Evolutionary conservation across 2,329 filamentous ascomycete species (phyloP).

Genomic region (Aspergillus sp.): DNA sequence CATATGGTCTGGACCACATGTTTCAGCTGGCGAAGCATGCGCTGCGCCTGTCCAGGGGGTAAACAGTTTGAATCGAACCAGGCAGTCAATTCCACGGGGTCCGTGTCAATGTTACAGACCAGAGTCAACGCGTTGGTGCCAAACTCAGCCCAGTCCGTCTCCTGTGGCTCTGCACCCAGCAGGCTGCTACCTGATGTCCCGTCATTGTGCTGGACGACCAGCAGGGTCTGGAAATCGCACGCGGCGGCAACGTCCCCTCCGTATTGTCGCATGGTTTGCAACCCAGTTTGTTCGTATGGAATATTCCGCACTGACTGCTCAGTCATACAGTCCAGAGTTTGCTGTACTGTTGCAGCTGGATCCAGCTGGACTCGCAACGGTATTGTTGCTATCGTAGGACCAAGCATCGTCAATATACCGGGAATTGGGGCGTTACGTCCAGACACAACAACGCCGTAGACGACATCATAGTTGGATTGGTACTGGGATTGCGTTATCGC

Average conservation of each 20-base stretch:
- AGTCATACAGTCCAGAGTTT: not conserved
- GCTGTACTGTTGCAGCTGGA: not conserved
- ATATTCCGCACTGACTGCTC: not conserved
- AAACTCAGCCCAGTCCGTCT: not conserved
- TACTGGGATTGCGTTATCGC: not conserved
- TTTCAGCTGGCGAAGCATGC: not conserved
- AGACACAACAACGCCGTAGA: not conserved
- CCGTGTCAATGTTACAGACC: not conserved
- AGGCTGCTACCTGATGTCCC: not conserved
- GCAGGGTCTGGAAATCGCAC: not conserved
- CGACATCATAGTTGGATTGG: not conserved
- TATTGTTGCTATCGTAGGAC: not conserved
- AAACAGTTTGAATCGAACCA: not conserved
- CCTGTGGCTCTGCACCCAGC: not conserved
- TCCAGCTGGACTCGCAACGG: not conserved
- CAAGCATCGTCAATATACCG: not conserved
- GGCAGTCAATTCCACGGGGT: constrained; percentile 3
- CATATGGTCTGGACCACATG: constrained; percentile 3
- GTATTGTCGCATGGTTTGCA: not conserved
- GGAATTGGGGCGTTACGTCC: not conserved
- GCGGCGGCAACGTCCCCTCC: not conserved
- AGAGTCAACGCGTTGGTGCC: not conserved
- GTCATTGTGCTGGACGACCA: not conserved
- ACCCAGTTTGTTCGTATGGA: not conserved
- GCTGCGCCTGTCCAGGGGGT: not conserved